These are phyloP conservation scores for Primulina eburnea DNA, from an alignment of 257 asterid species.

Conservation along the genomic window DNA sequence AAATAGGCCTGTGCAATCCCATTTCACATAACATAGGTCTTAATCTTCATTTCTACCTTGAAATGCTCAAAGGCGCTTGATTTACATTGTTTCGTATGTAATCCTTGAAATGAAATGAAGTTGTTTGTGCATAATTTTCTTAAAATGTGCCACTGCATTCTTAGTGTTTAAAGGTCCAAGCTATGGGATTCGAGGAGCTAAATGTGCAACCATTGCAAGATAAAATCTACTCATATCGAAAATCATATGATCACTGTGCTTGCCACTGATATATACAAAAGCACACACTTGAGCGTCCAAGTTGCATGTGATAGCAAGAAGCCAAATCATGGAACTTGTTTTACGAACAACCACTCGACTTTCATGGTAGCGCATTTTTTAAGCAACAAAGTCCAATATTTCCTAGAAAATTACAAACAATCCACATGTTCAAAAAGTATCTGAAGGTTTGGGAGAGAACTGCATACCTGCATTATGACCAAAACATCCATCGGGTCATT, in stretches of 20 bases:
- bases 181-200: background rate
- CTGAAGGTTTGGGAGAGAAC: background rate
- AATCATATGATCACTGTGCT: background rate
- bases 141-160: background rate
- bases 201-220: background rate
- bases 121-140: background rate
- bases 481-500: constrained; percentile 67
- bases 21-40: background rate
- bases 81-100: background rate
- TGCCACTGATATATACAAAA: background rate
- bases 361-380: background rate
- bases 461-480: constrained; percentile 56
- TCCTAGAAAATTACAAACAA: background rate
- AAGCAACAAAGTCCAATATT: background rate
- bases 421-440: background rate
- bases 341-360: background rate
- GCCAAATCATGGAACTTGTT: background rate
- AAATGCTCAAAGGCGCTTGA: background rate
- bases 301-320: background rate
- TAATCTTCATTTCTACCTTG: background rate
- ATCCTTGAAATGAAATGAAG: background rate
- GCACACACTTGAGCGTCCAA: background rate
- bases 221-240: background rate
- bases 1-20: background rate
- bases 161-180: background rate